Conservation (phyloP, 441 rosid species). For the Pelargonium citronellum region DNA sequence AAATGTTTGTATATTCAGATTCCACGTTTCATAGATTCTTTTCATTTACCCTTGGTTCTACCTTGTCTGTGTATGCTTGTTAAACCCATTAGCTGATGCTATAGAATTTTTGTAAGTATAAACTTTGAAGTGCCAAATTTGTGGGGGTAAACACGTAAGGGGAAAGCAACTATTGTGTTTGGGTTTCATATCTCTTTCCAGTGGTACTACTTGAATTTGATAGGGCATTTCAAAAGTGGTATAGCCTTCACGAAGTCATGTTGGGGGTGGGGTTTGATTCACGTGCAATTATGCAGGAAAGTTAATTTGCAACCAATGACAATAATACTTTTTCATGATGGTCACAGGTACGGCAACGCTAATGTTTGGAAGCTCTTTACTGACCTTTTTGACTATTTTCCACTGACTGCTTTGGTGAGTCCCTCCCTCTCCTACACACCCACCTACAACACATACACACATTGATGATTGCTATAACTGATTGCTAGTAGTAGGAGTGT, state of each 20-base stretch:
- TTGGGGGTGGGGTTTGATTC: conserved; percentile 2
- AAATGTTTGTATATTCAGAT: neutral
- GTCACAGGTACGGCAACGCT: conserved; percentile 60
- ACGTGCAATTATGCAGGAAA: neutral
- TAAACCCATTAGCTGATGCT: neutral
- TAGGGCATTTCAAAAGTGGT: neutral
- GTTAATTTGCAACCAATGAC: neutral
- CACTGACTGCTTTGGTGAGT: conserved; percentile 63
- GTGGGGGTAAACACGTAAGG: no score
- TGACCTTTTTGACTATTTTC: conserved; percentile 71
- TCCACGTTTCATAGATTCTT: neutral
- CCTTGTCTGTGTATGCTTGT: neutral
- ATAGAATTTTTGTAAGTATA: neutral
- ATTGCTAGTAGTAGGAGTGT: conserved; percentile 16
- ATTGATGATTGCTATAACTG: conserved; percentile 12
- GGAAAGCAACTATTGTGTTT: neutral
- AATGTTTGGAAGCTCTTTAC: conserved; percentile 63
- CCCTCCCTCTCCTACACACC: neutral
- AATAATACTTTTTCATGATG: conserved; percentile 11
- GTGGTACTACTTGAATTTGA: neutral
- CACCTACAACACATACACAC: no score
- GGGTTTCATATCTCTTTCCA: neutral
- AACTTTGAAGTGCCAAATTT: no score
- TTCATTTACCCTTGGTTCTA: neutral
- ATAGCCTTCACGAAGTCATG: neutral